Conservation (phyloP, 768 basidiomycete genomes). For the Russula vinacea region DNA sequence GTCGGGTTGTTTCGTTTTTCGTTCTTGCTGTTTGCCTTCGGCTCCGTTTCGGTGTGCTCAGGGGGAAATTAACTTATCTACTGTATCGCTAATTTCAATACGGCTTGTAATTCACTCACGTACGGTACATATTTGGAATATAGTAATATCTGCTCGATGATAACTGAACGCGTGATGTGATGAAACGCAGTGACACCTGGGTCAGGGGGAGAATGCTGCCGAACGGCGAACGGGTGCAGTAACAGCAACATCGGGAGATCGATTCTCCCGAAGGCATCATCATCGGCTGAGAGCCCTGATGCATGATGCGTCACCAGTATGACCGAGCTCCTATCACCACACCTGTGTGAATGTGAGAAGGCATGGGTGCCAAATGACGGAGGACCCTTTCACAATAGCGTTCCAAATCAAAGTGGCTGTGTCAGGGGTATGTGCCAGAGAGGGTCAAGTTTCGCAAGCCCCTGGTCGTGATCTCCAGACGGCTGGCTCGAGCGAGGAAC, state of each 20-base stretch:
- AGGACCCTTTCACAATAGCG: constrained; percentile 7
- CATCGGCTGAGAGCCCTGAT: background rate
- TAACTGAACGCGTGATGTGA: background rate
- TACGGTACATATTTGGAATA: background rate
- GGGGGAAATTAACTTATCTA: background rate
- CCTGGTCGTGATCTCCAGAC: background rate
- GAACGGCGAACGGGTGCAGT: background rate
- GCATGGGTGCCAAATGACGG: background rate
- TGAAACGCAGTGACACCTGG: no score
- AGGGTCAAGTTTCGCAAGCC: background rate
- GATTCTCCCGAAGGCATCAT: background rate
- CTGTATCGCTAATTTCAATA: background rate
- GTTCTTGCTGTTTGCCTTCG: background rate
- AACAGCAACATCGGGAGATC: background rate
- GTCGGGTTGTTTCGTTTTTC: no score
- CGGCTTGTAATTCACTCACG: background rate
- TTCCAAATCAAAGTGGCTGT: constrained; percentile 14
- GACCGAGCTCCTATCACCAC: background rate
- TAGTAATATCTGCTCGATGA: background rate
- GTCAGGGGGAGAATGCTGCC: background rate
- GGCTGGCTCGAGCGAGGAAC: constrained; percentile 18
- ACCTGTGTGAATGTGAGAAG: background rate
- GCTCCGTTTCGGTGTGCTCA: background rate
- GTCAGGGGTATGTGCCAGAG: constrained; percentile 3
- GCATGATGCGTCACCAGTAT: constrained; percentile 4